Percentiles rank a stretch among this genome's conserved stretches.
These are phyloP conservation scores for Leucosporidium creatinivorum DNA, from an alignment of 768 basidiomycete genomes.

Conservation along the genomic window DNA sequence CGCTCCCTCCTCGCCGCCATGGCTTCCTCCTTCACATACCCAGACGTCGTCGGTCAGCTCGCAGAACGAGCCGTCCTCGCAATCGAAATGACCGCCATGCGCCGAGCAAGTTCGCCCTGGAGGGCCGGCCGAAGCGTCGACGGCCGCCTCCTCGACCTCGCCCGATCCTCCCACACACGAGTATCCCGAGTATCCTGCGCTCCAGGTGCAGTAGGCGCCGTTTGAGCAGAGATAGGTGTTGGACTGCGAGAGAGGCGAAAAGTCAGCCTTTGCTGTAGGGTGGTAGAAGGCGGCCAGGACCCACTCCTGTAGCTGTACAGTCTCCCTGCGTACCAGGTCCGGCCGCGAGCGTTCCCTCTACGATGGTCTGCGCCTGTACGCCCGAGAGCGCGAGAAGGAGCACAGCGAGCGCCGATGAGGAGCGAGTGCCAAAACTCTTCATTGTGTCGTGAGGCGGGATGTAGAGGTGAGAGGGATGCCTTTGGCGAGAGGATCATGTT, in stretches of 20 bases:
- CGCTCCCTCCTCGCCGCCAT: neutral
- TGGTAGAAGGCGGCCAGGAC: neutral
- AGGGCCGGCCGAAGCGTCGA: conserved; percentile 2
- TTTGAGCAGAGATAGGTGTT: conserved; percentile 26
- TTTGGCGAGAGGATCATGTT: neutral
- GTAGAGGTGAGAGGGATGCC: neutral
- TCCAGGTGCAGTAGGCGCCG: conserved; percentile 31
- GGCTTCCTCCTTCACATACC: conserved; percentile 15
- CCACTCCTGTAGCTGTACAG: conserved; percentile 10
- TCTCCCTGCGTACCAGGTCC: conserved; percentile 10
- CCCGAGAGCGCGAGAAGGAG: neutral
- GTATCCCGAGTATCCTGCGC: neutral
- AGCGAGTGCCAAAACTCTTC: neutral
- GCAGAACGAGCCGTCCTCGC: conserved; percentile 26
- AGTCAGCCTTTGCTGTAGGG: too few relatives aligned
- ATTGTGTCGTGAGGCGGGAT: neutral
- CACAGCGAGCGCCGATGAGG: neutral
- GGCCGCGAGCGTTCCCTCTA: neutral
- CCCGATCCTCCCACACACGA: conserved; percentile 16
- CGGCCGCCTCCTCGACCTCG: neutral
- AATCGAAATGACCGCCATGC: conserved; percentile 28
- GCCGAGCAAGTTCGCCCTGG: conserved; percentile 9
- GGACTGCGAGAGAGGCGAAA: neutral
- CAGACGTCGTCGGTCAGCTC: conserved; percentile 16
- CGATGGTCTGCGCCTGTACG: neutral